Base-by-base conservation (phyloP, 2,329 filamentous ascomycete species). In the Colletotrichum agaves region DNA sequence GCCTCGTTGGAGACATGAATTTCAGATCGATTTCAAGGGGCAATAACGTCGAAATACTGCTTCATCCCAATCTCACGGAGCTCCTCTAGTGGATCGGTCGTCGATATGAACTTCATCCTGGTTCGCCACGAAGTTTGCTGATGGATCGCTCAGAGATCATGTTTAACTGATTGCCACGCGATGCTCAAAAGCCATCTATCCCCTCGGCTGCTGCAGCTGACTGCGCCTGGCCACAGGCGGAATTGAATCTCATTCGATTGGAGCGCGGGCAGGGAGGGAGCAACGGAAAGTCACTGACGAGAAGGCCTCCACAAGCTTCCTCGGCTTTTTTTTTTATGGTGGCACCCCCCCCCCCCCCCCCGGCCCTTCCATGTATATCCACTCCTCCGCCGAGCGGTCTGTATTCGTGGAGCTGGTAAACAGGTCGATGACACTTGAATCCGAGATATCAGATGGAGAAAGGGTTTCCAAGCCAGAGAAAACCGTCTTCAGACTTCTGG, bases 111-210 rank as follows among this genome's bases (percentile, higher is more conserved):
- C 39, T 41, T 31, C 13, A 35, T 60, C 60, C 58, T 19, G 27
- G 61, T 39, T 21, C 44, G 37, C 39, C 23, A 39, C 19, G 46
- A 64, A 53, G 37, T 55, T 31, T 63, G 46, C 60, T 52, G 43
- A 59, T 47, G 63, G 63, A 55, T 35, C 41, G 35, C 21, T 41
- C 21, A 44, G 59, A 67, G 27, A 67, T 64, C 49, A 21, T 68
- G 47, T 50, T 65, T 15, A 44, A 65, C 55, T 50, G 47, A 56
- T 55, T 44, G 65, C 61, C 55, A 61, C 60, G 60, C 60, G 52
- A 41, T 57, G 31, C 46, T 17, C 11, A 31, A 63, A 47, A 39
- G 11, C 52, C 19, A 46, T 52, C 39, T 53, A 53, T 31, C 44
- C 43, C 35, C 58, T 41, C 56, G 21, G 31, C 44, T n/a, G 31